Evolutionary conservation across 2,329 filamentous ascomycete genomes (phyloP).

Genomic region (Didymella lethalis): DNA sequence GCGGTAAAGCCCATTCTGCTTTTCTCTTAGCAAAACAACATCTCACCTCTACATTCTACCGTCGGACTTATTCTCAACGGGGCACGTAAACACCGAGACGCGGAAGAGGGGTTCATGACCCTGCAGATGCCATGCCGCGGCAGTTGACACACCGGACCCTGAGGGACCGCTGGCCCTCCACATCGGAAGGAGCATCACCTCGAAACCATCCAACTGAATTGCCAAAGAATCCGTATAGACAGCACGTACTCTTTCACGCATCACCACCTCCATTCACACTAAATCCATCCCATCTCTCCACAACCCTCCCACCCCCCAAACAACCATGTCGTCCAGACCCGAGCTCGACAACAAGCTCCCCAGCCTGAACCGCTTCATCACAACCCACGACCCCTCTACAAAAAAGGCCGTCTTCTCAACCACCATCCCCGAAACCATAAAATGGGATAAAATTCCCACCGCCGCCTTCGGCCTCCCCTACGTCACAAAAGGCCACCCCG

Average conservation of each 20-base stretch:
- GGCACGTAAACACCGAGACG: not conserved
- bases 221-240: not conserved
- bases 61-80: not conserved
- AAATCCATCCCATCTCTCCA: not conserved
- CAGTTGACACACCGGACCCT: slow-evolving; percentile 1
- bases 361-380: slow-evolving; percentile 47
- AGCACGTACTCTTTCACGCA: not conserved
- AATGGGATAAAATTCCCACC: slow-evolving; percentile 30
- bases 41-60: not conserved
- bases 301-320: not conserved
- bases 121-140: slow-evolving; percentile 11
- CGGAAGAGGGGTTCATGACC: not conserved
- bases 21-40: not conserved
- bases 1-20: not conserved
- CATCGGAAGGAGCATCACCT: slow-evolving; percentile 10
- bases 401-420: slow-evolving; percentile 48
- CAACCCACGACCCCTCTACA: slow-evolving; percentile 43
- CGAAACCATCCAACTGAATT: not conserved
- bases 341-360: slow-evolving; percentile 35
- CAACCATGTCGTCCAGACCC: slow-evolving; percentile 27
- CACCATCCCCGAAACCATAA: slow-evolving; percentile 34
- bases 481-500: slow-evolving; percentile 57
- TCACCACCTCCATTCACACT: not conserved
- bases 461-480: slow-evolving; percentile 58
- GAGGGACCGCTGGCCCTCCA: slow-evolving; percentile 5